phyloP scores from a whole-genome alignment of 805 yeast species.

The Saturnispora hagleri region DNA sequence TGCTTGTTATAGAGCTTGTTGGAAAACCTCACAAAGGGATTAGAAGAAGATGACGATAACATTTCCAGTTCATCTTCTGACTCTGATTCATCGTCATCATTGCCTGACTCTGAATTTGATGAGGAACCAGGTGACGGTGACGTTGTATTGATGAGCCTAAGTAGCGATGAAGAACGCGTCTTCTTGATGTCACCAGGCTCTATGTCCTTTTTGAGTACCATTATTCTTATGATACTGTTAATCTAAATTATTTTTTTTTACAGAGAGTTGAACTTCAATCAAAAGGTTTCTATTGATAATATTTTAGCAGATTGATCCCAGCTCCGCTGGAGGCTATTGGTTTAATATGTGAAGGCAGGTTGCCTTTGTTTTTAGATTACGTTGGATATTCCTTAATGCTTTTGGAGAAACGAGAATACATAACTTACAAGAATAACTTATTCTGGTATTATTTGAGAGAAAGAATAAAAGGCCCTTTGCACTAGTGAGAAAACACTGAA shows the following conservation, averaged over 20 bases:
- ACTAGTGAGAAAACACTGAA: no score
- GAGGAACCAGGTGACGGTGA: slow-evolving; percentile 2
- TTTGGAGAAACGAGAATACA: no score
- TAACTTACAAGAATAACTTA: no score
- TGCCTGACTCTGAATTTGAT: not conserved
- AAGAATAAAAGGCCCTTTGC: no score
- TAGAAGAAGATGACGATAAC: not conserved
- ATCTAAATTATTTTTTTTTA: not conserved
- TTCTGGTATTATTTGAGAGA: no score
- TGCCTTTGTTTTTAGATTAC: not conserved
- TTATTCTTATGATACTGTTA: not conserved
- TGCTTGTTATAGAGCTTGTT: not conserved
- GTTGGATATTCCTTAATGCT: no score
- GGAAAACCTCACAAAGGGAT: not conserved
- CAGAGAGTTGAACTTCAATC: not conserved
- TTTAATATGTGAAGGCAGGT: not conserved
- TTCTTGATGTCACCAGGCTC: not conserved
- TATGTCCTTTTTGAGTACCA: not conserved
- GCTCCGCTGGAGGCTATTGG: not conserved
- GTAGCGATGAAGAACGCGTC: slow-evolving; percentile 9
- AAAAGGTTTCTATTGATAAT: not conserved
- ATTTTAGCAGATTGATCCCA: not conserved
- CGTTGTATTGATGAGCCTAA: slow-evolving; percentile 2
- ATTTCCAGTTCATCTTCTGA: not conserved
- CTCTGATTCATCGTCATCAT: not conserved